Conservation (phyloP, 164 flowering plant genomes). For the Stephania cephalantha region DNA sequence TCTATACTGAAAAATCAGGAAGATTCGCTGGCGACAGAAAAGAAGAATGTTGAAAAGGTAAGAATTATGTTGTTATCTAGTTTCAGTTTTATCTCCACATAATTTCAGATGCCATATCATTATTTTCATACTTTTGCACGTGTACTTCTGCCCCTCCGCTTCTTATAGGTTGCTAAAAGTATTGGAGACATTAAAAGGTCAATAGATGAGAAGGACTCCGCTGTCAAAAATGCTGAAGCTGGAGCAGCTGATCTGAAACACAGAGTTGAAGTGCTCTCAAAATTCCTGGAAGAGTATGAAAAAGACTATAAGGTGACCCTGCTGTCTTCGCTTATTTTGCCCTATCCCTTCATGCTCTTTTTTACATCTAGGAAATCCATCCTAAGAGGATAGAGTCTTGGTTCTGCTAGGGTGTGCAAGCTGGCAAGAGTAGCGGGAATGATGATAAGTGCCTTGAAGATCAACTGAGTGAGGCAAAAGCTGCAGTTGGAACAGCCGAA, state of each 20-base stretch:
- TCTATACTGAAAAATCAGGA: slow-evolving; percentile 67
- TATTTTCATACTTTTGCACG: neutral
- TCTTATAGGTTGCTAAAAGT: slow-evolving; percentile 44
- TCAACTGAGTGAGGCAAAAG: slow-evolving; percentile 85
- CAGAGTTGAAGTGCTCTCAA: slow-evolving; percentile 54
- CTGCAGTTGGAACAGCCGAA: slow-evolving; percentile 81
- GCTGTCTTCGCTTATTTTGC: neutral
- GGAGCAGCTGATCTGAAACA: slow-evolving; percentile 80
- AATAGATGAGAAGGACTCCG: slow-evolving; percentile 52
- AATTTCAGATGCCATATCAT: neutral
- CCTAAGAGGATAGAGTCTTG: neutral
- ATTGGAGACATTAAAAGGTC: slow-evolving; percentile 69
- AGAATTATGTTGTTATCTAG: neutral
- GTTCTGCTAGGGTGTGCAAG: slow-evolving; percentile 63
- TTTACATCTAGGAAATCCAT: neutral
- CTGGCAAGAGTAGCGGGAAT: slow-evolving; percentile 89
- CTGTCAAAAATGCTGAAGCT: slow-evolving; percentile 75
- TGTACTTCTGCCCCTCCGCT: neutral
- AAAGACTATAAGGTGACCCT: slow-evolving; percentile 72
- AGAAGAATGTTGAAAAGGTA: slow-evolving; percentile 68
- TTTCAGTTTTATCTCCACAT: neutral
- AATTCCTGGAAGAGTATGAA: slow-evolving; percentile 67
- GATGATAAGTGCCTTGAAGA: slow-evolving; percentile 98
- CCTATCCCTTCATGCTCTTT: neutral
- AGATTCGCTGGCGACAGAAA: slow-evolving; percentile 65